Conservation (phyloP, 2,329 filamentous ascomycete species). For the Botrytis paeoniae region DNA sequence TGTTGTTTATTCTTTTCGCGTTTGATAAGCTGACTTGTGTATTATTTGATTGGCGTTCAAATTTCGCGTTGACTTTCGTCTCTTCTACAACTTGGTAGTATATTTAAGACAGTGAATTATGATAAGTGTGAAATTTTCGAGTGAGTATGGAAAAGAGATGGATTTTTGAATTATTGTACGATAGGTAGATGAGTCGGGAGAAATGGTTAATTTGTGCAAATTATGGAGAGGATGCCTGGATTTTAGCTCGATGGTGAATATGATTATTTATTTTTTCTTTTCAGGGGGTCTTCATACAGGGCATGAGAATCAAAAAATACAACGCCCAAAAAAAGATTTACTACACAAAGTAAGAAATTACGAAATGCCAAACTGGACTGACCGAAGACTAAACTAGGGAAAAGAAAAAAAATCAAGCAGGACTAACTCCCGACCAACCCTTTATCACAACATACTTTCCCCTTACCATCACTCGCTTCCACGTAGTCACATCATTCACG, state of each 20-base stretch:
- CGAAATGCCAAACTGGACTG: not conserved
- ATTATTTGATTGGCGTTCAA: not conserved
- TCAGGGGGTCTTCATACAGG: fast-evolving
- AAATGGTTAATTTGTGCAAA: not conserved
- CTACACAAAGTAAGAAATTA: not conserved
- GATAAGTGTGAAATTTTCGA: not conserved
- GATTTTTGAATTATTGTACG: fast-evolving
- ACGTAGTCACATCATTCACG: not conserved
- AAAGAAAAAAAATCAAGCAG: not conserved
- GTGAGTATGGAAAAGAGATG: not conserved
- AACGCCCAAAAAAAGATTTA: not conserved
- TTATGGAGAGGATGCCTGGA: not conserved
- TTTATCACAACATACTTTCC: not conserved
- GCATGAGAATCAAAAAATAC: fast-evolving
- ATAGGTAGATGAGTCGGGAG: not conserved
- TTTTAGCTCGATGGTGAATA: not conserved
- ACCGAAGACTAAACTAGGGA: not conserved
- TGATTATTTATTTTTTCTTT: not conserved
- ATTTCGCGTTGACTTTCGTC: fast-evolving
- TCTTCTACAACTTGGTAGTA: not conserved
- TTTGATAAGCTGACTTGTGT: not conserved
- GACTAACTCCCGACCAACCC: not conserved
- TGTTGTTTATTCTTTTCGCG: fast-evolving
- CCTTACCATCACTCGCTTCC: not conserved
- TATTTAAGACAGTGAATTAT: not conserved